Conservation (phyloP, 371 early-diverging fungal genomes). For the Mortierella sp. region DNA sequence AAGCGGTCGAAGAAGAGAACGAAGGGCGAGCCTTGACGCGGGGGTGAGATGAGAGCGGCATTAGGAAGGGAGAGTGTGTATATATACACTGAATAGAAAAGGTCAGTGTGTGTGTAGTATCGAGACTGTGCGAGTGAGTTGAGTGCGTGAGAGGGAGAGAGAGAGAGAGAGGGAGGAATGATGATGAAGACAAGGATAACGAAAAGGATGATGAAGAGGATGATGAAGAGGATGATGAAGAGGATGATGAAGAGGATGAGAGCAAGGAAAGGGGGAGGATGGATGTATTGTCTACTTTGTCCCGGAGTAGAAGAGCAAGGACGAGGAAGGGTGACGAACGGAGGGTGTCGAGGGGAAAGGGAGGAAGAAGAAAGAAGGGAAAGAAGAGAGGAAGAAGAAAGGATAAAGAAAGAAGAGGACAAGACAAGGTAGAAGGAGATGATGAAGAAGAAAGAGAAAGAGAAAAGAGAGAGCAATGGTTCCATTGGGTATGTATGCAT, state of each 20-base stretch:
- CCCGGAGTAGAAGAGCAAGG: too few species aligned
- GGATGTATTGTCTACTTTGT: too few species aligned
- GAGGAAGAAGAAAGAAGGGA: not conserved
- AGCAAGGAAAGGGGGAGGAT: not conserved
- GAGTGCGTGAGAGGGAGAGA: not conserved
- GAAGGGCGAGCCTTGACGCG: constrained; percentile 7
- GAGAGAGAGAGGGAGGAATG: not conserved
- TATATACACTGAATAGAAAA: not conserved
- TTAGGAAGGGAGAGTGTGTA: not conserved
- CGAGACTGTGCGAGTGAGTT: too few species aligned
- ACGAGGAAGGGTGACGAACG: not conserved
- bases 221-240: not conserved
- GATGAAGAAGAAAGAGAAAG: not conserved
- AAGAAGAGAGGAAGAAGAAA: not conserved
- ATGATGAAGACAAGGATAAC: not conserved
- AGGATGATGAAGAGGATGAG: not conserved
- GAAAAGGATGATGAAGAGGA: not conserved
- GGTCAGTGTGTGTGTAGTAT: not conserved
- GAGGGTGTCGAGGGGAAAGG: not conserved
- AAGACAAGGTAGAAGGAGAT: too few species aligned
- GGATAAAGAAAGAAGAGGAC: too few species aligned
- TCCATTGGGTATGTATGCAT: too few species aligned
- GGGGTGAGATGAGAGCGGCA: not conserved
- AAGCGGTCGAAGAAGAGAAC: not conserved
- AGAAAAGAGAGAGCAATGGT: not conserved